Evolutionary conservation across 805 yeast species (phyloP).

Genomic region (Cephaloascus albidus): DNA sequence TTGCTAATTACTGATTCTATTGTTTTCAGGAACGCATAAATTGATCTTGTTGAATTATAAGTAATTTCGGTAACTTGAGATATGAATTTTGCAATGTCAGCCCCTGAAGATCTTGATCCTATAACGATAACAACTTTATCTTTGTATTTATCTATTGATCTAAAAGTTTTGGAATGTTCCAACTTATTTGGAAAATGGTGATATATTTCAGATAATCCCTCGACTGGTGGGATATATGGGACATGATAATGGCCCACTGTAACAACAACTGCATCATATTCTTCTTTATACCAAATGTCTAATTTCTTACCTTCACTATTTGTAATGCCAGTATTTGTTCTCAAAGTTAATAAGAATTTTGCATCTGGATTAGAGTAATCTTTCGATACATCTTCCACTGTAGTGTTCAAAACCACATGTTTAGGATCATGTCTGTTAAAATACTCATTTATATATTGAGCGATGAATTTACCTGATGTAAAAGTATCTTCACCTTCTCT

Average conservation of each 20-base stretch:
- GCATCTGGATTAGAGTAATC: constrained; percentile 6
- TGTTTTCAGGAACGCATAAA: constrained; percentile 2
- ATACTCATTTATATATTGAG: constrained; percentile 19
- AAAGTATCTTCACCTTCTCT: constrained; percentile 9
- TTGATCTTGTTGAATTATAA: constrained; percentile 18
- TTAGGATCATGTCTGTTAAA: constrained; percentile 14
- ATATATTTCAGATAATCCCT: background rate
- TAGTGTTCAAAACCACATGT: constrained; percentile 17
- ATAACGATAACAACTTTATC: constrained; percentile 13
- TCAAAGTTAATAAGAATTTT: constrained; percentile 18
- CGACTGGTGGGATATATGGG: constrained; percentile 27
- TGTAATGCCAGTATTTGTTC: constrained; percentile 12
- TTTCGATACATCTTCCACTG: constrained; percentile 27
- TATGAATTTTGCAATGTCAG: constrained; percentile 17
- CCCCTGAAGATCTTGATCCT: constrained; percentile 18
- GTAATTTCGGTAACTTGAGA: constrained; percentile 13
- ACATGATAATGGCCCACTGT: constrained; percentile 59
- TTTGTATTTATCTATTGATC: constrained; percentile 8
- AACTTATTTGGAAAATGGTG: constrained; percentile 7
- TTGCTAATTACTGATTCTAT: constrained; percentile 10
- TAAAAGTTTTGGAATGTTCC: constrained; percentile 19
- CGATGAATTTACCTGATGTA: constrained; percentile 15
- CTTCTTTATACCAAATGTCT: constrained; percentile 27
- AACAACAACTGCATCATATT: constrained; percentile 31
- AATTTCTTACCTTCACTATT: constrained; percentile 9